Percentiles rank a stretch among this genome's conserved stretches.
These are phyloP conservation scores for Fusarium nodosum DNA, from an alignment of 2,329 filamentous ascomycete species.

Conservation along the genomic window DNA sequence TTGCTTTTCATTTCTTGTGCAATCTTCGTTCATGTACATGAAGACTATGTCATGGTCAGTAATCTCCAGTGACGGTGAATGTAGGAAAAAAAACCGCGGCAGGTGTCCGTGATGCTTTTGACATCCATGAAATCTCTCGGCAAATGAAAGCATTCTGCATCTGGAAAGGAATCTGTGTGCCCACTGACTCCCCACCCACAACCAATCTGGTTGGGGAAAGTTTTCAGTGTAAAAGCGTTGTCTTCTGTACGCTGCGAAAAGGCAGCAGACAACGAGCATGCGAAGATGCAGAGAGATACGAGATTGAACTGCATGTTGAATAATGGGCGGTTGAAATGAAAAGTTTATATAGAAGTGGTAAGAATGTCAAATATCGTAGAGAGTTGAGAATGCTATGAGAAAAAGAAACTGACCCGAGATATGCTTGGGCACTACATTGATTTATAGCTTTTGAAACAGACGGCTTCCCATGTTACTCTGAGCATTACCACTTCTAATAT, in stretches of 20 bases:
- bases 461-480: background rate
- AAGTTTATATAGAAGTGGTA: background rate
- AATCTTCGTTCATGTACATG: background rate
- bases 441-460: background rate
- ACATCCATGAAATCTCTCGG: background rate
- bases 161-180: background rate
- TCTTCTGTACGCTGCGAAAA: background rate
- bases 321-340: background rate
- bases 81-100: background rate
- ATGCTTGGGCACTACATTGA: too few relatives aligned
- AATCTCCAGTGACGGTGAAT: too few relatives aligned
- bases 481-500: too few relatives aligned
- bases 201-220: background rate
- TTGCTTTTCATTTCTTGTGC: background rate
- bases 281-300: background rate
- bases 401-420: background rate
- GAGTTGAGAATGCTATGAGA: too few relatives aligned
- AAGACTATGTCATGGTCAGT: background rate
- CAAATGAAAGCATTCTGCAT: background rate
- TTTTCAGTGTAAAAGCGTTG: background rate
- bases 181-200: constrained; percentile 1
- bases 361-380: background rate
- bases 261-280: background rate
- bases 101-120: background rate
- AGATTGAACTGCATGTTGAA: background rate